phyloP scores from a whole-genome alignment of 2,329 filamentous ascomycete genomes.

The Penicillium sp. region DNA sequence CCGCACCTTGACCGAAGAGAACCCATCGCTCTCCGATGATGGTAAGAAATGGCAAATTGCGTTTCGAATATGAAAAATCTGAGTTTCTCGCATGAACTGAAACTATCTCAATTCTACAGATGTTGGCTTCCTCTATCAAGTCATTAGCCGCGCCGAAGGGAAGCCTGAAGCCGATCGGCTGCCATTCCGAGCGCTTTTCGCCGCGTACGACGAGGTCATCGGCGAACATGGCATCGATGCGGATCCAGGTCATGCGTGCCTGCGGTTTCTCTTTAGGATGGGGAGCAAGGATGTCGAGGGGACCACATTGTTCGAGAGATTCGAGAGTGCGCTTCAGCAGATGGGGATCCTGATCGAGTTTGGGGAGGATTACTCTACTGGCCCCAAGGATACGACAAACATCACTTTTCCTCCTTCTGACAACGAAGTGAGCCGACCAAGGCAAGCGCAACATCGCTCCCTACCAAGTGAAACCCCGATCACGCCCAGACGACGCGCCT shows the following conservation, averaged over 20 bases:
- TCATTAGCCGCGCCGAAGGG: slow-evolving; percentile 65
- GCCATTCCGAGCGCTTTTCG: slow-evolving; percentile 72
- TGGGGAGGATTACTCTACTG: slow-evolving; percentile 39
- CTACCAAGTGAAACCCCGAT: slow-evolving; percentile 26
- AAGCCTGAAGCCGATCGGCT: slow-evolving; percentile 59
- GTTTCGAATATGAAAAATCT: not conserved
- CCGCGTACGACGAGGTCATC: slow-evolving; percentile 73
- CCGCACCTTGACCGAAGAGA: slow-evolving; percentile 37
- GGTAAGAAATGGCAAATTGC: slow-evolving; percentile 37
- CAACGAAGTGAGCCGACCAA: slow-evolving; percentile 15
- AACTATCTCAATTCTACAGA: slow-evolving; percentile 46
- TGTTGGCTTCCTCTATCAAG: slow-evolving; percentile 69
- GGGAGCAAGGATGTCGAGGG: slow-evolving; percentile 55
- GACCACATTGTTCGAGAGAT: slow-evolving; percentile 60
- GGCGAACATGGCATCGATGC: slow-evolving; percentile 62
- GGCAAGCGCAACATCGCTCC: slow-evolving; percentile 14
- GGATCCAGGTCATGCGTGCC: slow-evolving; percentile 69
- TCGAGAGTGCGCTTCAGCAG: slow-evolving; percentile 59
- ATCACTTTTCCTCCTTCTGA: slow-evolving; percentile 23
- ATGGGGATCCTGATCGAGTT: slow-evolving; percentile 69
- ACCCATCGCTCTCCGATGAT: slow-evolving; percentile 53
- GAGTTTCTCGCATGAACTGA: not conserved
- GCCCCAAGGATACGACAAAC: slow-evolving; percentile 29
- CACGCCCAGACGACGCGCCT: slow-evolving; percentile 44
- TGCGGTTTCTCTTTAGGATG: slow-evolving; percentile 73